Base-by-base conservation (phyloP, 768 basidiomycete species). In the Suillus sp. region DNA sequence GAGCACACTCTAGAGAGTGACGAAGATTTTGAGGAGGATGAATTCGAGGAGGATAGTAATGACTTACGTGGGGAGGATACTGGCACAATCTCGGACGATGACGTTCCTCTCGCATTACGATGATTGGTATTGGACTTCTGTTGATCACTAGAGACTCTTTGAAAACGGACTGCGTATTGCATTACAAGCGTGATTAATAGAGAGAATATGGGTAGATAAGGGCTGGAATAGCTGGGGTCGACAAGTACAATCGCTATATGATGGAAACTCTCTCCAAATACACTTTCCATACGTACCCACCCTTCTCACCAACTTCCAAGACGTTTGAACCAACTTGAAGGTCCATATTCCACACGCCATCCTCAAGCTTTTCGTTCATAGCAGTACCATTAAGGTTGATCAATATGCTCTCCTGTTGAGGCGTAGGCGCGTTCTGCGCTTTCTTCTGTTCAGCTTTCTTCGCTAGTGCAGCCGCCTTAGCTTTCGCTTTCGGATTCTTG, bases 281-380 rank as follows among this genome's bases (percentile, higher is more conserved):
- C 27, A 90, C 78, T 73, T 88, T 91, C 90, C 90, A 92, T 30
- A 84, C 73, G 67, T 86, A 72, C 11, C 89, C 89, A 38, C 84
- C 87, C 68, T 82, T 83, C 77, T 90, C 89, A 38, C 91, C 90
- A 30, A 94, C 76, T 72, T 93, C 92, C 34, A 94, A 72, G 20
- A 86, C 75, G 67, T 85, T 90, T 5, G 78, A 68, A 16, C 92
- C 92, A 4, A 78, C 71, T 1, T 83, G 79, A 20, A 92, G 74
- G 20, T 83, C 81, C 18, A 91, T 76, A 67, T 83, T 81, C 92
- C 92, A 93, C 59, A 81, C 75, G 1, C 83, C 83, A 51, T 78
- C 74, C 30, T 80, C 83, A 42, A 80, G 73, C 53, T 79, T 78
- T 61, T 81, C 80, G 34, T 80, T 77, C 22, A 86, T 74, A 4